Conservation (phyloP, 2,329 filamentous ascomycete genomes). For the Dendrostoma leiphaemia region DNA sequence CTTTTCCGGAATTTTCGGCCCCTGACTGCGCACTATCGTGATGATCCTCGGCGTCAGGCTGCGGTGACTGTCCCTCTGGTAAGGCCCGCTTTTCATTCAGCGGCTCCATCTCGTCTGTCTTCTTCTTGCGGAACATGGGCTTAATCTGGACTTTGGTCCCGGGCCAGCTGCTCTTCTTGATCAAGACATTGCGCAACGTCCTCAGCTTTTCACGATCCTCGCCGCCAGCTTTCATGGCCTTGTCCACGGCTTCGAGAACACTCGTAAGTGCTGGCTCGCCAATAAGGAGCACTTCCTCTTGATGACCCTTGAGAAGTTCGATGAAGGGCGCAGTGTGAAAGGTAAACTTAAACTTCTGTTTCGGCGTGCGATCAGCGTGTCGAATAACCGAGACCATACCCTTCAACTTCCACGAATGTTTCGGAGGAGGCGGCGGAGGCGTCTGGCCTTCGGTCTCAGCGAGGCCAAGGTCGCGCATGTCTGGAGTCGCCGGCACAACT, state of each 20-base stretch:
- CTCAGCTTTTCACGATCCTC: conserved; percentile 89
- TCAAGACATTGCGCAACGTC: conserved; percentile 78
- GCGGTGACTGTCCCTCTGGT: conserved; percentile 12
- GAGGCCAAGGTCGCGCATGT: conserved; percentile 30
- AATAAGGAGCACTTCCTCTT: conserved; percentile 92
- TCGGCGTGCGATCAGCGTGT: conserved; percentile 94
- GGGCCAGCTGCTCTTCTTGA: conserved; percentile 90
- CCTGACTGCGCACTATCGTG: not conserved
- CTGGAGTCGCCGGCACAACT: conserved; percentile 37
- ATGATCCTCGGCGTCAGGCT: not conserved
- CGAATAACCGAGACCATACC: conserved; percentile 95
- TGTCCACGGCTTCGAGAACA: conserved; percentile 82
- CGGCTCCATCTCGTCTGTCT: conserved; percentile 54
- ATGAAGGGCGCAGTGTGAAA: conserved; percentile 97
- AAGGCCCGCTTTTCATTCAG: conserved; percentile 33
- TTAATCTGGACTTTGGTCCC: conserved; percentile 99
- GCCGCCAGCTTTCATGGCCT: conserved; percentile 72
- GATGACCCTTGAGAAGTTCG: conserved; percentile 88
- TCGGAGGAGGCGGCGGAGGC: conserved; percentile 68
- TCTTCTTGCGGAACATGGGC: conserved; percentile 94
- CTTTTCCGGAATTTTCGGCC: conserved; percentile 8
- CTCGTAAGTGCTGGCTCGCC: conserved; percentile 86
- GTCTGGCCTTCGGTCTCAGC: conserved; percentile 40
- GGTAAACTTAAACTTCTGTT: conserved; percentile 99
- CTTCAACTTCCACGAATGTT: conserved; percentile 97